Percentiles rank a stretch among this genome's conserved stretches.
These are phyloP conservation scores for Endoconidiophora polonica DNA, from an alignment of 2,329 filamentous ascomycete genomes.

Conservation along the genomic window DNA sequence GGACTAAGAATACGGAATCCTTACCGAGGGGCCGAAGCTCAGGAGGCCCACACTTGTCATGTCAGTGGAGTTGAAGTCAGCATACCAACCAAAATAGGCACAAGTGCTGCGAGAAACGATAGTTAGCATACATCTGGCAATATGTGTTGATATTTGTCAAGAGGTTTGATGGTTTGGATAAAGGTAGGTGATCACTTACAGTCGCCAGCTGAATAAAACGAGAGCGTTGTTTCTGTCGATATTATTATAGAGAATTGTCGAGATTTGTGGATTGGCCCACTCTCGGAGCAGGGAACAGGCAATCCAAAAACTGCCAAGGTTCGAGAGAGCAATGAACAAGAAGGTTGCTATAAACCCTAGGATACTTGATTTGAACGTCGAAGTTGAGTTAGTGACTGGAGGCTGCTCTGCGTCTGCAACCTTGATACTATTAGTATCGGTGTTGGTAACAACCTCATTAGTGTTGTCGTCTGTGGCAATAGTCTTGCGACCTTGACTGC, in stretches of 20 bases:
- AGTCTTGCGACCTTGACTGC: neutral
- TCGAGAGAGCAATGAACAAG: conserved; percentile 22
- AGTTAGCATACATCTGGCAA: neutral
- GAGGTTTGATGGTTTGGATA: no score
- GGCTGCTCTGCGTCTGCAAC: no score
- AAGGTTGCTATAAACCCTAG: no score
- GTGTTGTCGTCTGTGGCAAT: no score
- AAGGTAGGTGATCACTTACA: neutral
- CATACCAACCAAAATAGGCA: conserved; percentile 55
- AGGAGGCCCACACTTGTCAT: conserved; percentile 49
- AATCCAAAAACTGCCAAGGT: conserved; percentile 44
- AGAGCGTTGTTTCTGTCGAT: conserved; percentile 30
- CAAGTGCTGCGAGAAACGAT: conserved; percentile 5
- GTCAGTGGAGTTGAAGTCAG: conserved; percentile 58
- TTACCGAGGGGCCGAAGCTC: conserved; percentile 55
- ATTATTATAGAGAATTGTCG: conserved; percentile 45
- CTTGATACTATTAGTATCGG: no score
- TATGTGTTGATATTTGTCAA: no score
- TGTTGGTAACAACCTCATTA: no score
- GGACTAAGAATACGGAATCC: conserved; percentile 15
- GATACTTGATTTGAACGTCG: no score
- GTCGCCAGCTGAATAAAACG: neutral
- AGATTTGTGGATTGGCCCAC: conserved; percentile 48
- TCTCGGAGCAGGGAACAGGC: conserved; percentile 46
- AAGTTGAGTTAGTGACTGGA: no score